These are phyloP conservation scores for Gastroboletus turbinatus DNA, from an alignment of 1,284 basidiomycete species.

Conservation along the genomic window DNA sequence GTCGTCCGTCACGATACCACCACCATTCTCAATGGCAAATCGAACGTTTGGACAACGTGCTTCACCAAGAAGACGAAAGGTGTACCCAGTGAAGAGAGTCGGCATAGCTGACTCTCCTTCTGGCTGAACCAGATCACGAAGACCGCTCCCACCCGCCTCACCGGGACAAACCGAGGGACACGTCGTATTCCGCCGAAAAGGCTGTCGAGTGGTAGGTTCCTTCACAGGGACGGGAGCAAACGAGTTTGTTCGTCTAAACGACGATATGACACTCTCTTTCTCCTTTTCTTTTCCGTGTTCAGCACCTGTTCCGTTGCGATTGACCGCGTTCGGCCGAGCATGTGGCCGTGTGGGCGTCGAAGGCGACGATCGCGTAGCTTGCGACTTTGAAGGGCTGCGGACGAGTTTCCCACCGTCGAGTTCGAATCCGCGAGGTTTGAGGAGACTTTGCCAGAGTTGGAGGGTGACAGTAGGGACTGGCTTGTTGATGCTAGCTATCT, in stretches of 20 bases:
- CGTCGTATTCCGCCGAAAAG: conserved; percentile 47
- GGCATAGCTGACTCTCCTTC: neutral
- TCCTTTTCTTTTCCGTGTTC: conserved; percentile 17
- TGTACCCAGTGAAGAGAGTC: conserved; percentile 52
- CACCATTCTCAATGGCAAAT: conserved; percentile 54
- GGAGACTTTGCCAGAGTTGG: conserved; percentile 64
- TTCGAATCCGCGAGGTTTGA: conserved; percentile 63
- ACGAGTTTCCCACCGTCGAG: conserved; percentile 54
- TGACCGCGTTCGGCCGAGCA: neutral
- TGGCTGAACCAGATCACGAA: conserved; percentile 7
- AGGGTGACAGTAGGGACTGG: conserved; percentile 59
- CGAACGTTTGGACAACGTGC: conserved; percentile 55
- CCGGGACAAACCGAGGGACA: conserved; percentile 18
- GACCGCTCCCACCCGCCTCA: conserved; percentile 19
- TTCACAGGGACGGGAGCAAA: conserved; percentile 44
- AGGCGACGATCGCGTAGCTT: conserved; percentile 19
- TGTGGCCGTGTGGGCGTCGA: conserved; percentile 16
- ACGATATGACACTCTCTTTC: conserved; percentile 48
- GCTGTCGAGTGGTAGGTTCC: conserved; percentile 38
- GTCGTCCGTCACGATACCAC: conserved; percentile 48
- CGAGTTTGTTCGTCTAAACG: conserved; percentile 57
- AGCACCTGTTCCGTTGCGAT: neutral
- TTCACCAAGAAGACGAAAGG: conserved; percentile 62
- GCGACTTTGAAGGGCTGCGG: conserved; percentile 52
- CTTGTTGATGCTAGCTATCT: conserved; percentile 53